Evolutionary conservation across 2,329 filamentous ascomycete genomes (phyloP).

Genomic region (Emydomyces testavorans): DNA sequence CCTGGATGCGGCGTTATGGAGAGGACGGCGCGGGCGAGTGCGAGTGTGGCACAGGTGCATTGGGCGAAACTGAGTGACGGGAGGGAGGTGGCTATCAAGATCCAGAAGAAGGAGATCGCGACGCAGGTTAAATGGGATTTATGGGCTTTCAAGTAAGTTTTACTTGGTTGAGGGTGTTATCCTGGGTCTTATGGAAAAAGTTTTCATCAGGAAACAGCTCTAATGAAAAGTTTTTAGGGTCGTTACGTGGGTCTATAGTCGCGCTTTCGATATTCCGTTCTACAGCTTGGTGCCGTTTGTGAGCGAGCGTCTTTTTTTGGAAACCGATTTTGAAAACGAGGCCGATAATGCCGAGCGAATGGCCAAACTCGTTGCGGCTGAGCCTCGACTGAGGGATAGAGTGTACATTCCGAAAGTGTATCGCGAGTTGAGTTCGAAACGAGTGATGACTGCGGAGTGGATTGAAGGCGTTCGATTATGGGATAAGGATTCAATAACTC

Average conservation of each 20-base stretch:
- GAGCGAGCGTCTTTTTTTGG: slow-evolving; percentile 76
- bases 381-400: slow-evolving; percentile 62
- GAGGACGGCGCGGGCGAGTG: slow-evolving; percentile 59
- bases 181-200: no score
- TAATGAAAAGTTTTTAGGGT: slow-evolving; percentile 43
- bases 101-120: slow-evolving; percentile 89
- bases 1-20: slow-evolving; percentile 56
- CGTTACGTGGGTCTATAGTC: slow-evolving; percentile 70
- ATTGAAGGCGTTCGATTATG: slow-evolving; percentile 88
- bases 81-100: slow-evolving; percentile 84
- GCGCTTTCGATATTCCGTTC: slow-evolving; percentile 84
- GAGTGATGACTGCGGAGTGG: slow-evolving; percentile 93
- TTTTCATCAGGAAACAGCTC: background rate
- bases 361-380: slow-evolving; percentile 61
- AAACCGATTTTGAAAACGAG: slow-evolving; percentile 91
- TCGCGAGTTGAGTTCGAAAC: slow-evolving; percentile 64
- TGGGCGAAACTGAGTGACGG: slow-evolving; percentile 82
- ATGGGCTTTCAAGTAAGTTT: slow-evolving; percentile 73
- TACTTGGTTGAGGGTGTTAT: background rate
- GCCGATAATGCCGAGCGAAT: slow-evolving; percentile 79
- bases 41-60: slow-evolving; percentile 92
- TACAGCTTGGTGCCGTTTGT: slow-evolving; percentile 88
- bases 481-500: slow-evolving; percentile 74
- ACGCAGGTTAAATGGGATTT: slow-evolving; percentile 89
- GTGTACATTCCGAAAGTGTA: slow-evolving; percentile 86